Evolutionary conservation across 768 basidiomycete species (phyloP).

Genomic region (Leucosporidium yakuticum): DNA sequence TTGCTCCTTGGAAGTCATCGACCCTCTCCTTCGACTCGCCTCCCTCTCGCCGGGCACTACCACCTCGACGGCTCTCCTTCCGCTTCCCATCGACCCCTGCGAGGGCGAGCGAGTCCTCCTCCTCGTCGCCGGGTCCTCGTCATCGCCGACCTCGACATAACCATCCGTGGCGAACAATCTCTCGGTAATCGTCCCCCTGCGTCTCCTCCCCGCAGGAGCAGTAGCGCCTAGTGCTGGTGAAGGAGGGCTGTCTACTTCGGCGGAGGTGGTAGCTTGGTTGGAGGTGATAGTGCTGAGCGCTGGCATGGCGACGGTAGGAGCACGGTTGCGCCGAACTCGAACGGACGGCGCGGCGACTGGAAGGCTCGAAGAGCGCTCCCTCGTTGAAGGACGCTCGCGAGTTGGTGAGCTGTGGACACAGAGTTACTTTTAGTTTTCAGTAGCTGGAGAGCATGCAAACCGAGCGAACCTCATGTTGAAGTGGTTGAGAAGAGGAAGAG

Average conservation of each 20-base stretch:
- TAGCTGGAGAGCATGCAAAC: no score
- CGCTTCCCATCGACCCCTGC: background rate
- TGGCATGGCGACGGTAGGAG: background rate
- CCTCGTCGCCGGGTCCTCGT: background rate
- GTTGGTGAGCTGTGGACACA: no score
- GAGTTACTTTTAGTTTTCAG: no score
- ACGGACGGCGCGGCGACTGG: no score
- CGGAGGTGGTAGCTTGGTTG: background rate
- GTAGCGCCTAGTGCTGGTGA: background rate
- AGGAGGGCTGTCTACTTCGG: background rate
- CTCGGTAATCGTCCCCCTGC: background rate
- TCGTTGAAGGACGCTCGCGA: no score
- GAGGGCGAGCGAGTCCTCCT: background rate
- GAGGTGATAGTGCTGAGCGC: background rate
- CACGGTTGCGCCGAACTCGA: no score
- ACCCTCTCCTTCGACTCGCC: background rate
- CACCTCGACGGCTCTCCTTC: background rate
- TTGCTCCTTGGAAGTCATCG: background rate
- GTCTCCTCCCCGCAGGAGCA: background rate
- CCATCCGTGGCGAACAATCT: background rate
- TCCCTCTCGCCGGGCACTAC: background rate
- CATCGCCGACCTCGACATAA: background rate
- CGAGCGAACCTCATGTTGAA: no score
- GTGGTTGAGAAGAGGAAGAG: no score
- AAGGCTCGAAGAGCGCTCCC: no score